A percentile compares a stretch with the other conserved stretches of the same genome.
phyloP scores from a whole-genome alignment of 345 rosid species.

The Pseudoturritis turrita region DNA sequence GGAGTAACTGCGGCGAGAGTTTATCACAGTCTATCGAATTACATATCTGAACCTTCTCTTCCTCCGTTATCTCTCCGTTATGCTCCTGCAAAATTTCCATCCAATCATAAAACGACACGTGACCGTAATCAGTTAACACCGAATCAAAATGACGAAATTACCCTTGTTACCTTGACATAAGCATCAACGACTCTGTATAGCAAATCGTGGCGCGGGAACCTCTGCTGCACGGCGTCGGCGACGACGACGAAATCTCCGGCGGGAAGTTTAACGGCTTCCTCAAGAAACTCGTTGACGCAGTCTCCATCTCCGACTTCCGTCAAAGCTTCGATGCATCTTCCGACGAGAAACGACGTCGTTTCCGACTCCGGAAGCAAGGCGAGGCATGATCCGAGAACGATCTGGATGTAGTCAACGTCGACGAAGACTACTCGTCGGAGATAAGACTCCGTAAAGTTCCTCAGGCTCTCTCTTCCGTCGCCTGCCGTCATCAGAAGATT shows the following conservation, averaged over 20 bases:
- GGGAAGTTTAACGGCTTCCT: constrained; percentile 43
- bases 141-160: neutral
- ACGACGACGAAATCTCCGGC: constrained; percentile 48
- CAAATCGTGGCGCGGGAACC: constrained; percentile 57
- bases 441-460: constrained; percentile 55
- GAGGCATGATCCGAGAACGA: constrained; percentile 60
- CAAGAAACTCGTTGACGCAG: constrained; percentile 33
- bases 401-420: constrained; percentile 37
- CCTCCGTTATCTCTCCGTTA: constrained; percentile 51
- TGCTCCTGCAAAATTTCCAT: constrained; percentile 35
- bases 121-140: neutral
- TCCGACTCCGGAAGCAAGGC: constrained; percentile 72
- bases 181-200: constrained; percentile 62
- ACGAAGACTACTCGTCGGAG: constrained; percentile 47
- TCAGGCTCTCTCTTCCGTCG: constrained; percentile 40
- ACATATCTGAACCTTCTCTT: constrained; percentile 58
- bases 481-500: constrained; percentile 54
- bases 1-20: constrained; percentile 58
- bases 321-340: constrained; percentile 55
- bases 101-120: neutral
- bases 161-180: constrained; percentile 57
- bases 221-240: constrained; percentile 47
- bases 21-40: constrained; percentile 63
- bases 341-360: constrained; percentile 47
- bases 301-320: constrained; percentile 37